Conservation (phyloP, 108 stramenopile species). For the Skeletonema tropicum region DNA sequence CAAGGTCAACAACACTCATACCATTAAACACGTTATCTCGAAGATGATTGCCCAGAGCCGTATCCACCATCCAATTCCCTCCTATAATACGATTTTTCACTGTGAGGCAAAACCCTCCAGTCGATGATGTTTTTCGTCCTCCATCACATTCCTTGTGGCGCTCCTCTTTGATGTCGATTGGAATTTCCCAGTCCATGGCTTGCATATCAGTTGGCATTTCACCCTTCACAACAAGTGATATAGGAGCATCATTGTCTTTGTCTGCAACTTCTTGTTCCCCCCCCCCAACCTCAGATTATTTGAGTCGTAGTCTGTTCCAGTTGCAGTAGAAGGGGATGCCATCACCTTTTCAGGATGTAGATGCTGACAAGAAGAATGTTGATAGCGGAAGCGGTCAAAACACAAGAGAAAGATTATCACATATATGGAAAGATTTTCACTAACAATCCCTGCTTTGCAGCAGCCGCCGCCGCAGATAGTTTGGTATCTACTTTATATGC, state of each 20-base stretch:
- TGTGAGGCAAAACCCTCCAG: slow-evolving; percentile 13
- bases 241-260: not conserved
- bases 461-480: no score
- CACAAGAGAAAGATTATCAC: no score
- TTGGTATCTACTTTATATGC: no score
- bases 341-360: no score
- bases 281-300: no score
- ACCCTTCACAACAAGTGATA: not conserved
- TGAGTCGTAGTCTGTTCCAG: not conserved
- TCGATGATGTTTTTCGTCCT: slow-evolving; percentile 6
- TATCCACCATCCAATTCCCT: slow-evolving; percentile 12
- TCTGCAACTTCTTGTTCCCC: not conserved
- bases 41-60: not conserved
- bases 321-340: not conserved
- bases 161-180: slow-evolving; percentile 8
- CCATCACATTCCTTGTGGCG: slow-evolving; percentile 18
- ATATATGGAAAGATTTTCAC: no score
- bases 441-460: no score
- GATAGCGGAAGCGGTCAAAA: no score
- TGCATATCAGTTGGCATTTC: not conserved
- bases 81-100: not conserved
- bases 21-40: not conserved
- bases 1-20: slow-evolving; percentile 13
- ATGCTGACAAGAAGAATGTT: no score
- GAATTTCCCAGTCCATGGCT: slow-evolving; percentile 14